A percentile compares a stretch with the other conserved stretches of the same genome.
Conservation (phyloP, 192 early-diverging fungal genomes). For the Funneliformis mosseae region DNA sequence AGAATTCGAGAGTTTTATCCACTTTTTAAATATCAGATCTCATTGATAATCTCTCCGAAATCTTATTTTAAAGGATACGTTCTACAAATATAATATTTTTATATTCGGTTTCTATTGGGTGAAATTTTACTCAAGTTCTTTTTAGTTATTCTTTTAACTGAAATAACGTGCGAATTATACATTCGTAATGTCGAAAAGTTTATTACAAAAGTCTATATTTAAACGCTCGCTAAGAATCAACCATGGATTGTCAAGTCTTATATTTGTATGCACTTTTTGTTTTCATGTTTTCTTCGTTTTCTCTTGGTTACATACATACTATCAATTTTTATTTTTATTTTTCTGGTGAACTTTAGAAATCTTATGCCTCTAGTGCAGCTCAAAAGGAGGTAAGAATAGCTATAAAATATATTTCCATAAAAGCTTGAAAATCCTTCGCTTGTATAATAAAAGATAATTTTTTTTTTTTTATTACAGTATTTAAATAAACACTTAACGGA, state of each 20-base stretch:
- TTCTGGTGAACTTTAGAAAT: neutral
- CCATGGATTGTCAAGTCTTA: neutral
- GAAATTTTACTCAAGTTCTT: too few relatives aligned
- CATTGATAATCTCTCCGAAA: too few relatives aligned
- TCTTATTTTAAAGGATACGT: too few relatives aligned
- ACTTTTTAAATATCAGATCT: too few relatives aligned
- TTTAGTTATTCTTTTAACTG: too few relatives aligned
- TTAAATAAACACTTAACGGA: constrained; percentile 78
- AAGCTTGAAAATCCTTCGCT: neutral
- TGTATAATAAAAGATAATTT: neutral
- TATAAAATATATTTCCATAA: neutral
- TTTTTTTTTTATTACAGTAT: constrained; percentile 40
- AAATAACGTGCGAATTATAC: too few relatives aligned
- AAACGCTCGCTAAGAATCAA: neutral
- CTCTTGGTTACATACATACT: too few relatives aligned
- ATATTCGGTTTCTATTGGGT: too few relatives aligned
- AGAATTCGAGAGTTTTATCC: too few relatives aligned
- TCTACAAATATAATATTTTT: too few relatives aligned
- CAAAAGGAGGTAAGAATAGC: constrained; percentile 27
- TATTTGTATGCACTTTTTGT: neutral
- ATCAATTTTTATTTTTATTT: neutral
- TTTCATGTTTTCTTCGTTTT: neutral
- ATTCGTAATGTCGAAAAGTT: neutral
- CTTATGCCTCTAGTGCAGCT: constrained; percentile 7
- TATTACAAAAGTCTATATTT: neutral